Evolutionary conservation across 2,329 filamentous ascomycete species (phyloP).

Genomic region (Tolypocladium guangdongense): DNA sequence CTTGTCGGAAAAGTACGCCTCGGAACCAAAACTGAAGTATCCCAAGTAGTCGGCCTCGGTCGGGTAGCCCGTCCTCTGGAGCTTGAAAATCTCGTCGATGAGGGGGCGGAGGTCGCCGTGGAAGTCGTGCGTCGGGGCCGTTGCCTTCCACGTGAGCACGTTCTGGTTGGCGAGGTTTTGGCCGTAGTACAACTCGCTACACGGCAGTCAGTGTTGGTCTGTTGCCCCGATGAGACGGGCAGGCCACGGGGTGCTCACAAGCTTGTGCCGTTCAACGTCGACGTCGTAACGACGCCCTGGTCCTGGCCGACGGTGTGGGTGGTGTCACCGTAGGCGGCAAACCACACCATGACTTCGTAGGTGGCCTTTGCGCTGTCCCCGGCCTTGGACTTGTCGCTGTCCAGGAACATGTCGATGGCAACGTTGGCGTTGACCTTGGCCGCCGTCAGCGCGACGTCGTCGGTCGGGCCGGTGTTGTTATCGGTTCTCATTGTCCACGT

Average conservation of each 20-base stretch:
- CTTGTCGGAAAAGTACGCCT: constrained; percentile 30
- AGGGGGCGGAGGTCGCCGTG: constrained; percentile 35
- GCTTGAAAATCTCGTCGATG: constrained; percentile 26
- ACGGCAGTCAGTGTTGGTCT: background rate
- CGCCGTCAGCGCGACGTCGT: constrained; percentile 19
- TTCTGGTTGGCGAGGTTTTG: constrained; percentile 27
- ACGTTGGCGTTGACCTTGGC: constrained; percentile 41
- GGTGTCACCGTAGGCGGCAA: constrained; percentile 33
- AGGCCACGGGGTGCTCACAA: constrained; percentile 23
- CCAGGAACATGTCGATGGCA: constrained; percentile 48
- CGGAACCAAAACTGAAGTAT: constrained; percentile 40
- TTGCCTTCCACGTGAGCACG: constrained; percentile 39
- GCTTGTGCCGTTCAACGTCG: constrained; percentile 26
- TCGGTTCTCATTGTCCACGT: constrained; percentile 37
- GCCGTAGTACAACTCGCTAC: constrained; percentile 29
- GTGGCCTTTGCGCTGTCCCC: constrained; percentile 27
- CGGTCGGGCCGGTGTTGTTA: constrained; percentile 24
- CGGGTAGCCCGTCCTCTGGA: constrained; percentile 24
- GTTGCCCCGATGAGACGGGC: background rate
- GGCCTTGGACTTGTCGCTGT: constrained; percentile 29
- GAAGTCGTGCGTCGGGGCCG: constrained; percentile 25
- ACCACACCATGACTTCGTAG: constrained; percentile 49
- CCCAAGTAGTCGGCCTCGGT: constrained; percentile 34
- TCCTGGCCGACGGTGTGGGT: constrained; percentile 36
- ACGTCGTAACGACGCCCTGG: constrained; percentile 18